Percentiles rank a stretch among this genome's conserved stretches.
Conservation (phyloP, 805 yeast species). For the Kuraishia floccosa region DNA sequence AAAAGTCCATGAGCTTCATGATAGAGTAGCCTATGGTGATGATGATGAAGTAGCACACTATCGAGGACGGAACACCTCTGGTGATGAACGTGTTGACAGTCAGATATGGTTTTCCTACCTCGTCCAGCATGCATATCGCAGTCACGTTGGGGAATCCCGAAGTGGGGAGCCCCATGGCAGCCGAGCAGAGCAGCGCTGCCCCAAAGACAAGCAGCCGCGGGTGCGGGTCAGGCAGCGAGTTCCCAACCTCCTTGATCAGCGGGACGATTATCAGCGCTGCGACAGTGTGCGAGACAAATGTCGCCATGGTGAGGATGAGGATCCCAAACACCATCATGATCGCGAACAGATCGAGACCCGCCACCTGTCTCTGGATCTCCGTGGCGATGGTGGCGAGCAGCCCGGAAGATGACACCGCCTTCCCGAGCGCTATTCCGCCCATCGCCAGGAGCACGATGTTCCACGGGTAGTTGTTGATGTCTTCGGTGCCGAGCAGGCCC, state of each 20-base stretch:
- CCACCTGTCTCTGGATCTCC: slow-evolving; percentile 53
- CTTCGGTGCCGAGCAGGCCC: slow-evolving; percentile 78
- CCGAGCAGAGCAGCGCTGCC: slow-evolving; percentile 65
- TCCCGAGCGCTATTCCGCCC: slow-evolving; percentile 97
- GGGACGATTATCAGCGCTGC: slow-evolving; percentile 93
- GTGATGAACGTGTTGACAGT: slow-evolving; percentile 80
- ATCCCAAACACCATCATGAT: slow-evolving; percentile 74
- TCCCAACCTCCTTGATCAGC: slow-evolving; percentile 82
- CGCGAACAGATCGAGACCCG: slow-evolving; percentile 57
- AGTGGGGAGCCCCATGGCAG: slow-evolving; percentile 97
- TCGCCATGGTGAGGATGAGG: slow-evolving; percentile 74
- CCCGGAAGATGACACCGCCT: slow-evolving; percentile 90
- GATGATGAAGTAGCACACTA: slow-evolving; percentile 62
- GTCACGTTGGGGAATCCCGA: slow-evolving; percentile 98
- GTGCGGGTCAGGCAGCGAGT: slow-evolving; percentile 62
- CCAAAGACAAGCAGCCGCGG: slow-evolving; percentile 71
- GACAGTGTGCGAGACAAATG: slow-evolving; percentile 94
- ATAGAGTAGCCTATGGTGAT: slow-evolving; percentile 71
- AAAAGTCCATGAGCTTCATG: slow-evolving; percentile 49
- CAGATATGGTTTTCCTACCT: slow-evolving; percentile 81
- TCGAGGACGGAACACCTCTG: slow-evolving; percentile 82
- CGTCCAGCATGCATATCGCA: slow-evolving; percentile 91
- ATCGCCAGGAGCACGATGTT: slow-evolving; percentile 89
- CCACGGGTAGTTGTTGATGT: slow-evolving; percentile 94
- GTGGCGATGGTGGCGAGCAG: slow-evolving; percentile 68